Evolutionary conservation across 106 monocot species (phyloP).

Genomic region (Alisma plantagoaquatica): DNA sequence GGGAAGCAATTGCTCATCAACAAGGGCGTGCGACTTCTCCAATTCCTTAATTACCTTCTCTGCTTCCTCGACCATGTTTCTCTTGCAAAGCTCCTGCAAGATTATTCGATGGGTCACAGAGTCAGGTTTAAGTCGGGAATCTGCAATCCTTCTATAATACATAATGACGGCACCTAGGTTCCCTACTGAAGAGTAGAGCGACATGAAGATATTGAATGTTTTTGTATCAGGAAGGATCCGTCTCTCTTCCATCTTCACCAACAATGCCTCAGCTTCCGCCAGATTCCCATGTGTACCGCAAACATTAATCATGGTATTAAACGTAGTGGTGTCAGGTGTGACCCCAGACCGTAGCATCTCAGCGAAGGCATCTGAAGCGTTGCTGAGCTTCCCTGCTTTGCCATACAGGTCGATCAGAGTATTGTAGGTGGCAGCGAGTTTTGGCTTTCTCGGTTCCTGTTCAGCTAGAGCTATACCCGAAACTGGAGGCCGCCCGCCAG

Average conservation of each 20-base stretch:
- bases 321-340: constrained; percentile 53
- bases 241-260: constrained; percentile 60
- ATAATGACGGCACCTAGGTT: constrained; percentile 19
- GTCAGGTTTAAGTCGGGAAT: constrained; percentile 38
- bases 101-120: constrained; percentile 49
- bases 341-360: constrained; percentile 58
- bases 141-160: constrained; percentile 34
- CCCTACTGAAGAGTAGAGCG: constrained; percentile 30
- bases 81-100: constrained; percentile 42
- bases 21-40: constrained; percentile 6
- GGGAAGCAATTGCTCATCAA: constrained; percentile 63
- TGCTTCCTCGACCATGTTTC: constrained; percentile 43
- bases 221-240: constrained; percentile 48
- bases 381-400: constrained; percentile 53
- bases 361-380: constrained; percentile 52
- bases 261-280: constrained; percentile 49
- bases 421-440: constrained; percentile 67
- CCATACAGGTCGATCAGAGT: constrained; percentile 80
- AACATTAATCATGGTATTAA: constrained; percentile 75
- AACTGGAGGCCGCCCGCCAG: constrained; percentile 15
- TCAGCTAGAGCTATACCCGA: background rate
- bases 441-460: constrained; percentile 18
- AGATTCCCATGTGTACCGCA: constrained; percentile 40
- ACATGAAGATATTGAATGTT: constrained; percentile 78
- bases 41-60: constrained; percentile 54